Conservation (phyloP, 768 basidiomycete genomes). For the Tricholoma hemisulphureum region DNA sequence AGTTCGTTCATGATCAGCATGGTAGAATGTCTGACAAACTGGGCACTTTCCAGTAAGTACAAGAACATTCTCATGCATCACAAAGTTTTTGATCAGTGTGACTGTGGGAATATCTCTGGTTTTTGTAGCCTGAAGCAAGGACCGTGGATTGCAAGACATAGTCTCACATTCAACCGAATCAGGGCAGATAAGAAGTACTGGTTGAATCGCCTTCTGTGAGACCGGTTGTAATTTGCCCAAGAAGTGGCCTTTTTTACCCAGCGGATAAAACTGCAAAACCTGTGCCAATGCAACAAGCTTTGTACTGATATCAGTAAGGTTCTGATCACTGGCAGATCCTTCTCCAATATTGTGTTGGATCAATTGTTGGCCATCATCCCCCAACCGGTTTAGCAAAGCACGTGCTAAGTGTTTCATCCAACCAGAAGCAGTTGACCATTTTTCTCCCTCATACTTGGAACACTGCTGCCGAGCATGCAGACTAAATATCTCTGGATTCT, state of each 20-base stretch:
- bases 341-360: neutral
- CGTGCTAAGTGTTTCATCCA: neutral
- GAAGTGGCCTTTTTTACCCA: neutral
- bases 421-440: no score
- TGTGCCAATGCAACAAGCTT: neutral
- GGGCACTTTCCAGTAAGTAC: slow-evolving; percentile 13
- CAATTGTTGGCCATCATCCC: neutral
- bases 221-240: slow-evolving; percentile 9
- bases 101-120: slow-evolving; percentile 13
- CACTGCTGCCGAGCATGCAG: neutral
- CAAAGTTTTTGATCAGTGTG: slow-evolving; percentile 13
- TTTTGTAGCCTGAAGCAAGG: slow-evolving; percentile 3
- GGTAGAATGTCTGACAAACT: slow-evolving; percentile 10
- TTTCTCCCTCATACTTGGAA: neutral
- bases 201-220: slow-evolving; percentile 8
- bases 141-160: slow-evolving; percentile 2
- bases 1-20: slow-evolving; percentile 15
- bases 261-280: neutral
- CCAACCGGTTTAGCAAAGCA: no score
- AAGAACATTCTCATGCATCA: slow-evolving; percentile 6
- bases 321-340: neutral
- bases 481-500: no score
- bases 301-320: neutral
- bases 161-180: slow-evolving; percentile 7
- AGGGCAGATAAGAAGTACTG: slow-evolving; percentile 12